phyloP scores from a whole-genome alignment of 768 basidiomycete genomes.

The Lentinula raphanica region DNA sequence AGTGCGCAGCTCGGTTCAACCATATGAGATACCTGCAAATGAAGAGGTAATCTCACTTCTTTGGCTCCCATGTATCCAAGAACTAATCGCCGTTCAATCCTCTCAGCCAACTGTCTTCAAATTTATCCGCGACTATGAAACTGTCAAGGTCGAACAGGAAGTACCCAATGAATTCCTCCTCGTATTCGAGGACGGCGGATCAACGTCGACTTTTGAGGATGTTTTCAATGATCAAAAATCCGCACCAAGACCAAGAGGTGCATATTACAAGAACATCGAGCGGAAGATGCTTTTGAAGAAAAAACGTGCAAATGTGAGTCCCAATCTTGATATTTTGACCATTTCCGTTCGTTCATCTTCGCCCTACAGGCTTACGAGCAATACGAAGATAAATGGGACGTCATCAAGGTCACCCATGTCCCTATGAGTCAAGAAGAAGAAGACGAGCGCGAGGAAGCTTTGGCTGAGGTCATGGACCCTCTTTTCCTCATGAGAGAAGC shows the following conservation, averaged over 20 bases:
- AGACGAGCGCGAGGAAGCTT: conserved; percentile 71
- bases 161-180: conserved; percentile 81
- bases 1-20: conserved; percentile 36
- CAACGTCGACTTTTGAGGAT: conserved; percentile 27
- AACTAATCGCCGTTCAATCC: neutral
- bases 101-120: conserved; percentile 64
- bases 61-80: neutral
- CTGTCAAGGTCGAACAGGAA: conserved; percentile 81
- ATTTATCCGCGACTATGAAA: conserved; percentile 81
- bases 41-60: conserved; percentile 43
- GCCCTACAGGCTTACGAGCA: conserved; percentile 54
- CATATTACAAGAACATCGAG: conserved; percentile 85
- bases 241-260: conserved; percentile 48
- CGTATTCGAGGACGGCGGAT: conserved; percentile 60
- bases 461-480: conserved; percentile 75
- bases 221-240: conserved; percentile 20
- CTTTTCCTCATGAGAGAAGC: conserved; percentile 48
- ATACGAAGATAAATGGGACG: conserved; percentile 78
- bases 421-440: conserved; percentile 71
- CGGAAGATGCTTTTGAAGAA: conserved; percentile 86
- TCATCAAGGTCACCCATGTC: conserved; percentile 67
- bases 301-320: conserved; percentile 70
- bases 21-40: conserved; percentile 46
- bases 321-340: neutral
- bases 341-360: neutral